A percentile compares a stretch with the other conserved stretches of the same genome.
These are phyloP conservation scores for Aspergillus sp. DNA, from an alignment of 2,329 filamentous ascomycete species.

Conservation along the genomic window DNA sequence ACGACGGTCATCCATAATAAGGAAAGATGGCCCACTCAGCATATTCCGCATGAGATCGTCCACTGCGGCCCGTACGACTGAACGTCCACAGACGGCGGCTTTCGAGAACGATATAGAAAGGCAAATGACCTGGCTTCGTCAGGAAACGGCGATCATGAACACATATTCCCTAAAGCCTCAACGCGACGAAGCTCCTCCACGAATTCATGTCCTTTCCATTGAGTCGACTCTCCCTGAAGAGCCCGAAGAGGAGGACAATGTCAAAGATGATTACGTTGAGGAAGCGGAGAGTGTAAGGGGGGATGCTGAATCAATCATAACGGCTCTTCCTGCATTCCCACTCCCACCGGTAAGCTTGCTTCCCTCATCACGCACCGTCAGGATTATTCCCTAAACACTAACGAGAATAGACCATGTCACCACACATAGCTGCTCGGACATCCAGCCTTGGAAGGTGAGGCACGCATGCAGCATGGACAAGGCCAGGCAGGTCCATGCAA, in stretches of 20 bases:
- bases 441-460: background rate
- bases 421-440: background rate
- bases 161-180: constrained; percentile 25
- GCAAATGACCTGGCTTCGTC: constrained; percentile 26
- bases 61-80: constrained; percentile 4
- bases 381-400: background rate
- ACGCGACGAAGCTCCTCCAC: constrained; percentile 16
- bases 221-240: constrained; percentile 18
- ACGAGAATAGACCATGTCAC: background rate
- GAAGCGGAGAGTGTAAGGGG: constrained; percentile 3
- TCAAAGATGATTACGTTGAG: background rate
- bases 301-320: constrained; percentile 16
- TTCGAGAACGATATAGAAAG: constrained; percentile 11
- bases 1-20: constrained; percentile 8
- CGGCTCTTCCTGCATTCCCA: constrained; percentile 20
- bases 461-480: too few species aligned
- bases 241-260: constrained; percentile 7
- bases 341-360: constrained; percentile 1
- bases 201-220: constrained; percentile 24
- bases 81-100: constrained; percentile 2
- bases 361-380: background rate
- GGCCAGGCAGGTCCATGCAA: too few species aligned
- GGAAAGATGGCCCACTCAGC: constrained; percentile 21
- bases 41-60: constrained; percentile 24
- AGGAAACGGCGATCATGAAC: constrained; percentile 17